A percentile compares a stretch with the other conserved stretches of the same genome.
These are phyloP conservation scores for Mortierella hygrophila DNA, from an alignment of 192 early-diverging fungal species.

Conservation along the genomic window DNA sequence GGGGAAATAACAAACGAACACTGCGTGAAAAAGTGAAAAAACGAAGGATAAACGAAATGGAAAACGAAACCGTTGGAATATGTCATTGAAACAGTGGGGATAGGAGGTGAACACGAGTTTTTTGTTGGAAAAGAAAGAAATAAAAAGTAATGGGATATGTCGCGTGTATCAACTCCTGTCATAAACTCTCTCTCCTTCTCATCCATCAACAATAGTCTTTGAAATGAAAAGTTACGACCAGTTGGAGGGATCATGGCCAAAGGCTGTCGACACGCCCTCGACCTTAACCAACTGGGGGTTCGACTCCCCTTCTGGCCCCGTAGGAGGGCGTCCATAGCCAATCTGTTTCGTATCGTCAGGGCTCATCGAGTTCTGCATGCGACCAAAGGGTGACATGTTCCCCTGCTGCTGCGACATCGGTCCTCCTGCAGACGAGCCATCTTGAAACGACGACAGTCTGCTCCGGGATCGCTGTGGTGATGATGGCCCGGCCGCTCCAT, in stretches of 20 bases:
- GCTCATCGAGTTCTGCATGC: slow-evolving; percentile 22
- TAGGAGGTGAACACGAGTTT: too few relatives aligned
- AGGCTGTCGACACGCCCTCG: slow-evolving; percentile 20
- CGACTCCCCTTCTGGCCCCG: slow-evolving; percentile 23
- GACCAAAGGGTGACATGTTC: slow-evolving; percentile 19
- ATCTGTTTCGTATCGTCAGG: slow-evolving; percentile 34
- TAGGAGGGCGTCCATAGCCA: slow-evolving; percentile 9
- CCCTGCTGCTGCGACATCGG: slow-evolving; percentile 28
- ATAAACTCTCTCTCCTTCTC: background rate
- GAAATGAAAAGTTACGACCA: slow-evolving; percentile 20
- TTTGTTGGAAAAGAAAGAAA: slow-evolving; percentile 4
- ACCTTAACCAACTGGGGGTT: slow-evolving; percentile 41
- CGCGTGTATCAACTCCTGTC: background rate
- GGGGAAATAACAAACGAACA: background rate
- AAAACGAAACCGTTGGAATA: background rate
- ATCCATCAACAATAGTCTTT: background rate
- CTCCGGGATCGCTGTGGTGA: slow-evolving; percentile 39
- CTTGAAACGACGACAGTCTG: slow-evolving; percentile 37
- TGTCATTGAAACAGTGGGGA: background rate
- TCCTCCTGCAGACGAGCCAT: slow-evolving; percentile 10
- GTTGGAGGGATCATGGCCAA: slow-evolving; percentile 22
- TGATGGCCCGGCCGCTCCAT: slow-evolving; percentile 14
- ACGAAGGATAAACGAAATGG: background rate
- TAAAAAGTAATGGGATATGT: background rate
- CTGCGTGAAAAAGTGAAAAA: background rate